A percentile compares a stretch with the other conserved stretches of the same genome.
Evolutionary conservation across 208 protist genomes (phyloP).

Genomic region (Zelonia costaricensis): DNA sequence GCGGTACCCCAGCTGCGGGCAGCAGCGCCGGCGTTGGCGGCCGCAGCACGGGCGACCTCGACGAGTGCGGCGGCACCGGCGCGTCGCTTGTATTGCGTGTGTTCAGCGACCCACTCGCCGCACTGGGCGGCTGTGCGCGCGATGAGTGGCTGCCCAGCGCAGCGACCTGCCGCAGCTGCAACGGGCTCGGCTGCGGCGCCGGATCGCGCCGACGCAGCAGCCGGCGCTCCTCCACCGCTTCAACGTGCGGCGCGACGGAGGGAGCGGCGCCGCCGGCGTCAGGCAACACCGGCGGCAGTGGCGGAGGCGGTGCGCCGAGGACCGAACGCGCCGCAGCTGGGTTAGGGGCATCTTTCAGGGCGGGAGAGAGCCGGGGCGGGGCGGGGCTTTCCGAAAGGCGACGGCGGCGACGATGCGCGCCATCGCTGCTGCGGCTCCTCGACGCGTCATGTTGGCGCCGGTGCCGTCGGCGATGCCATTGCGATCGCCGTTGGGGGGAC

Average conservation of each 20-base stretch:
- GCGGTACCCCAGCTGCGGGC: neutral
- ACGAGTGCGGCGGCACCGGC: no score
- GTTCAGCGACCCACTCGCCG: no score
- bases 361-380: neutral
- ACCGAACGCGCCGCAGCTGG: no score
- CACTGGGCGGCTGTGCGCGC: no score
- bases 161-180: no score
- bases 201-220: neutral
- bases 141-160: neutral
- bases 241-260: neutral
- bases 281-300: no score
- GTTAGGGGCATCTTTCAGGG: no score
- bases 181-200: no score
- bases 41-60: neutral
- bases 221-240: constrained; percentile 10
- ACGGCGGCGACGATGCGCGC: neutral
- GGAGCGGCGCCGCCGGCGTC: neutral
- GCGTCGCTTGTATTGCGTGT: no score
- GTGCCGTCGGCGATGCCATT: no score
- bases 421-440: neutral
- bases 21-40: constrained; percentile 6
- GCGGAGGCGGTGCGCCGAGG: no score
- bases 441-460: neutral
- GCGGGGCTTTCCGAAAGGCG: neutral
- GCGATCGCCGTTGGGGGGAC: neutral